phyloP scores from a whole-genome alignment of 176 grass and related monocot species.

The Canna indica region DNA sequence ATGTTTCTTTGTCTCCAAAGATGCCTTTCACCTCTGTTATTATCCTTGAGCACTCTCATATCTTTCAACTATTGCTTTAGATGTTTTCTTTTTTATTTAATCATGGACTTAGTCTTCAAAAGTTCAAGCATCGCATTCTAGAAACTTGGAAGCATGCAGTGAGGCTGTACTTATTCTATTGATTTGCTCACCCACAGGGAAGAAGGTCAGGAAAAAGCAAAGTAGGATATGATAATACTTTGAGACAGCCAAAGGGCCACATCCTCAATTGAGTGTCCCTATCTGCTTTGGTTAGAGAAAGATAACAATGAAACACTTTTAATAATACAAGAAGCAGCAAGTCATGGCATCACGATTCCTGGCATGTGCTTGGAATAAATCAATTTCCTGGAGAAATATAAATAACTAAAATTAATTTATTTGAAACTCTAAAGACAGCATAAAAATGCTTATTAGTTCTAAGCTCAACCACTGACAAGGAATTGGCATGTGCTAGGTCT shows the following conservation, averaged over 20 bases:
- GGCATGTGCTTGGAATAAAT: too few species aligned
- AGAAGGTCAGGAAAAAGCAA: background rate
- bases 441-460: too few species aligned
- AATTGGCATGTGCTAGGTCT: background rate
- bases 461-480: too few species aligned
- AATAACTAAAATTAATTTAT: too few species aligned
- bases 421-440: too few species aligned
- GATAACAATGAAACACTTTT: too few species aligned
- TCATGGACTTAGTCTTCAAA: background rate
- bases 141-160: background rate
- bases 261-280: background rate
- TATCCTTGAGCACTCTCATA: background rate
- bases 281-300: too few species aligned
- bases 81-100: background rate
- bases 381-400: too few species aligned
- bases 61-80: background rate
- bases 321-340: too few species aligned
- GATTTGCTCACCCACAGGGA: background rate
- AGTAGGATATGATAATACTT: background rate
- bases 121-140: background rate
- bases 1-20: background rate
- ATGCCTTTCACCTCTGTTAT: background rate
- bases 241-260: background rate
- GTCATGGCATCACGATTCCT: too few species aligned
- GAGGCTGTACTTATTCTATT: background rate